Percentiles rank a stretch among this genome's conserved stretches.
phyloP scores from a whole-genome alignment of 306 rosid species.

The Astragalus membranaceus region DNA sequence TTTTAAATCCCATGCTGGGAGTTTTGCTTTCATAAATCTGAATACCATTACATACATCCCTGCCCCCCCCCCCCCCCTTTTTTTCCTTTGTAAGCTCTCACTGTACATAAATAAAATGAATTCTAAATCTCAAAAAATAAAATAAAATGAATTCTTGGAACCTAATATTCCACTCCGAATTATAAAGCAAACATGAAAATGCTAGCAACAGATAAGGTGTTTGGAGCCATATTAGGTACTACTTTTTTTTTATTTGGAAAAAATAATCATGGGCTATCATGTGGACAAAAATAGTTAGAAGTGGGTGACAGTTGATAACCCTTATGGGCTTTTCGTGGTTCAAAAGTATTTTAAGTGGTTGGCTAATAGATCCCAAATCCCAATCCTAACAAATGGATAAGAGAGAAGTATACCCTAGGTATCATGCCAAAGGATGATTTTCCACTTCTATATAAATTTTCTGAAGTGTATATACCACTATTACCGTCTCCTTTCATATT shows the following conservation, averaged over 20 bases:
- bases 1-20: too few species aligned
- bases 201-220: background rate
- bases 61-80: too few species aligned
- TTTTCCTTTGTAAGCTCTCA: too few species aligned
- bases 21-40: too few species aligned
- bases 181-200: background rate
- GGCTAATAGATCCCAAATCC: background rate
- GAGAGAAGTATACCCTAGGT: background rate
- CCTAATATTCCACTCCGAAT: background rate
- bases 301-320: background rate
- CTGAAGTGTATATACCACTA: background rate
- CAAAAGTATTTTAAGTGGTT: background rate
- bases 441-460: background rate
- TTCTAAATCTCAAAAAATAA: too few species aligned
- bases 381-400: conserved; percentile 1
- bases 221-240: background rate
- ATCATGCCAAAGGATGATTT: background rate
- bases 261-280: background rate
- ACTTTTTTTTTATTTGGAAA: background rate
- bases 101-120: background rate
- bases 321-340: conserved; percentile 12
- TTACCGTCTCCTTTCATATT: too few species aligned
- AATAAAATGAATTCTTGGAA: too few species aligned
- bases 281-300: background rate
- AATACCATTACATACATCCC: too few species aligned